phyloP scores from a whole-genome alignment of 1,284 basidiomycete species.

The Filobasidium uniguttulatum region DNA sequence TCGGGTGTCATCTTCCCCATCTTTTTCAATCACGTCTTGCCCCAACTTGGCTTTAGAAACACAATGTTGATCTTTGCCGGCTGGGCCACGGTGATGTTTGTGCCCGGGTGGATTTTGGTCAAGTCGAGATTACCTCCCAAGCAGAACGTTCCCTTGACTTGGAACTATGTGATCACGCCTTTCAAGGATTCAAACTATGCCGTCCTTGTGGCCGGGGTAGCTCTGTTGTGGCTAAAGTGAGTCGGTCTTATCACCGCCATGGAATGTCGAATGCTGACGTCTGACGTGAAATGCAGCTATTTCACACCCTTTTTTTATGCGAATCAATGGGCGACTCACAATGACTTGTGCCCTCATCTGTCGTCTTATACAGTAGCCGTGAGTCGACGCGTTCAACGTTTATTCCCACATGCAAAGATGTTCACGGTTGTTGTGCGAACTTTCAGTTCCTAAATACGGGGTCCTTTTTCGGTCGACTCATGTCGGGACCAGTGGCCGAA shows the following conservation, averaged over 20 bases:
- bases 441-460: conserved; percentile 25
- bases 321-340: conserved; percentile 13
- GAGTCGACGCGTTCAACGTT: not conserved
- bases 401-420: no score
- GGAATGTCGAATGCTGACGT: no score
- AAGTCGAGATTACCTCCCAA: conserved; percentile 28
- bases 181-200: conserved; percentile 14
- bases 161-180: conserved; percentile 12
- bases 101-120: conserved; percentile 27
- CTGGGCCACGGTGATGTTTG: conserved; percentile 27
- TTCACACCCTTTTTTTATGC: conserved; percentile 15
- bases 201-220: conserved; percentile 12
- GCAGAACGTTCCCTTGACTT: conserved; percentile 23
- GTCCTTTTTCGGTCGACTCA: conserved; percentile 26
- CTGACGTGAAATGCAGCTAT: no score
- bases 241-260: no score
- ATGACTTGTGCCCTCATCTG: conserved; percentile 10
- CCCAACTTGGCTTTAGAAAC: conserved; percentile 23
- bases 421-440: no score
- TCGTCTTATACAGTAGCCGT: conserved; percentile 24
- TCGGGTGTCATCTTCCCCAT: conserved; percentile 34
- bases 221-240: conserved; percentile 16
- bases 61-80: conserved; percentile 29
- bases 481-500: conserved; percentile 26
- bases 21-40: conserved; percentile 25